phyloP scores from a whole-genome alignment of 2,329 filamentous ascomycete genomes.

The Colletotrichum camelliae region DNA sequence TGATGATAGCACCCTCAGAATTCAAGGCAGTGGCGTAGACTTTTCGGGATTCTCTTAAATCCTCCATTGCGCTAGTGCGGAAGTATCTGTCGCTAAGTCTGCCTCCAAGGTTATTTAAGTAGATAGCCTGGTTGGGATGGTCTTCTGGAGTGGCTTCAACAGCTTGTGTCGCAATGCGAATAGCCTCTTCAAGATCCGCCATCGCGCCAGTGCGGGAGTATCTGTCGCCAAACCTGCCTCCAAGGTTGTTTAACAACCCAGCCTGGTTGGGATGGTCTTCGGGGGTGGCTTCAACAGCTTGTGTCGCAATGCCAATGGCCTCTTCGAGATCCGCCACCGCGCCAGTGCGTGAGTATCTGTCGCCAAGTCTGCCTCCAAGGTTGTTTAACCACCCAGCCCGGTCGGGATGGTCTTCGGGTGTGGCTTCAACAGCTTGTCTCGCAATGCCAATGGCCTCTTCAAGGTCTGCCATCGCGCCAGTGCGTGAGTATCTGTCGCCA shows the following conservation, averaged over 20 bases:
- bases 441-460: neutral
- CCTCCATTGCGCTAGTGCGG: too few relatives aligned
- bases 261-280: neutral
- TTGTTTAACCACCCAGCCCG: neutral
- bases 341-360: neutral
- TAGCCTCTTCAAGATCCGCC: neutral
- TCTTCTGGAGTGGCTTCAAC: neutral
- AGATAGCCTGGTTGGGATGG: neutral
- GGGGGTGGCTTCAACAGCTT: neutral
- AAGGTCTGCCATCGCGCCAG: neutral
- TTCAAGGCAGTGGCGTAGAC: neutral
- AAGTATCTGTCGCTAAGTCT: neutral
- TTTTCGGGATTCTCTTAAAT: neutral
- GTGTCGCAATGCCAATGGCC: neutral
- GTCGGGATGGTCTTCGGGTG: neutral
- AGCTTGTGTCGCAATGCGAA: neutral
- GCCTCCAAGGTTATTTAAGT: neutral
- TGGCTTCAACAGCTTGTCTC: neutral
- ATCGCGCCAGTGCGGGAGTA: neutral
- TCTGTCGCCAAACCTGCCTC: neutral
- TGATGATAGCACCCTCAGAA: neutral
- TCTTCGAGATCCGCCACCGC: neutral
- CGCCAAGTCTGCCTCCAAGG: neutral
- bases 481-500: neutral
- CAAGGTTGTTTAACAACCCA: neutral